Conservation (phyloP, 495 filamentous ascomycete species). For the Xylaria nigripes region DNA sequence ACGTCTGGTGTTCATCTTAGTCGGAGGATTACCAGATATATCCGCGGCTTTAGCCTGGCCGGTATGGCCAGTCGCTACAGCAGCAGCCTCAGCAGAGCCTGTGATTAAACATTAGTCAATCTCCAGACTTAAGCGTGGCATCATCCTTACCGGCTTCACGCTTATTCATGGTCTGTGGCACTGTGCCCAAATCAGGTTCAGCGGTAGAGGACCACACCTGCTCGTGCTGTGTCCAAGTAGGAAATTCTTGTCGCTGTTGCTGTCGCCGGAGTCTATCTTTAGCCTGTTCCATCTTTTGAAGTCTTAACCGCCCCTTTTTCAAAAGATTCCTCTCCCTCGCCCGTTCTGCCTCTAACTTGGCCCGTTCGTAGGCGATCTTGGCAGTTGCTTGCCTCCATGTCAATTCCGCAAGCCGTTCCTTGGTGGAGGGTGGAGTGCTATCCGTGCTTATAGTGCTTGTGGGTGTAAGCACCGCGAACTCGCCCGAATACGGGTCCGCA, state of each 20-base stretch:
- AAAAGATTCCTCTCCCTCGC: conserved; percentile 23
- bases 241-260: conserved; percentile 23
- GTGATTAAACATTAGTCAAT: conserved; percentile 5
- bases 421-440: conserved; percentile 13
- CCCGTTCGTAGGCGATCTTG: conserved; percentile 25
- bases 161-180: conserved; percentile 31
- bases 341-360: conserved; percentile 20
- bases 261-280: conserved; percentile 30
- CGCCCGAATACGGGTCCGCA: conserved; percentile 46
- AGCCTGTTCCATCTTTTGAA: conserved; percentile 21
- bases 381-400: conserved; percentile 21
- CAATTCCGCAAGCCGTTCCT: conserved; percentile 20
- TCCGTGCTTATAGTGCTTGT: conserved; percentile 26
- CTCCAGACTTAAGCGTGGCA: neutral
- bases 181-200: conserved; percentile 39
- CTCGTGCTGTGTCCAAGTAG: conserved; percentile 33
- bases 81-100: conserved; percentile 9
- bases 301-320: conserved; percentile 27
- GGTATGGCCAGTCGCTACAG: neutral
- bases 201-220: conserved; percentile 41
- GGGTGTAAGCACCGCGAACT: conserved; percentile 38
- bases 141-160: conserved; percentile 20
- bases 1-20: neutral
- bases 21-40: neutral
- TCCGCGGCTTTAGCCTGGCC: neutral